Percentiles rank a stretch among this genome's conserved stretches.
Conservation (phyloP, 139 green algal species). For the Volvox reticuliferus region DNA sequence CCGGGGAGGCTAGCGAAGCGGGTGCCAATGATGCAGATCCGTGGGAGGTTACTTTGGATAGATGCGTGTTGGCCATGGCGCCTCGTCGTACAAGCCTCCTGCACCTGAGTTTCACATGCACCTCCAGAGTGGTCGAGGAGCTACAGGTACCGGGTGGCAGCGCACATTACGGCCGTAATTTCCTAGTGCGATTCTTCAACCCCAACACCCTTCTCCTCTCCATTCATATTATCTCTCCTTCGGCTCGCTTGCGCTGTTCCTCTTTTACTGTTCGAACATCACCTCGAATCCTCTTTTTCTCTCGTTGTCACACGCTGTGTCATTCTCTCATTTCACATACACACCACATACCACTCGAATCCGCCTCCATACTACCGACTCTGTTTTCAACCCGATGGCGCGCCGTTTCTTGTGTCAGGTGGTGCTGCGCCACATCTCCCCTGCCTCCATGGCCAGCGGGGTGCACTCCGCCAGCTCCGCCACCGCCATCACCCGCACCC, state of each 20-base stretch:
- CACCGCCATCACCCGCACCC: neutral
- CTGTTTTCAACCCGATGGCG: no score
- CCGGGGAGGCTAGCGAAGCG: neutral
- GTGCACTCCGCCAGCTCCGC: neutral
- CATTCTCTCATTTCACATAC: no score
- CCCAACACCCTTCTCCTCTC: no score
- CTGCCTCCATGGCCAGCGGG: conserved; percentile 9
- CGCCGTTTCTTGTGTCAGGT: neutral
- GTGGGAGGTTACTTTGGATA: neutral
- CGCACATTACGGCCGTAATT: neutral
- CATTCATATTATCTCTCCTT: no score
- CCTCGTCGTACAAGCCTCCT: neutral
- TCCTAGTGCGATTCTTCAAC: no score
- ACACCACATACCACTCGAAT: neutral
- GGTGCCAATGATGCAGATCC: neutral
- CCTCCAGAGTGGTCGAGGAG: neutral
- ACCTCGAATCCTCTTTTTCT: neutral
- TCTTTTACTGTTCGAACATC: no score
- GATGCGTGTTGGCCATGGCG: neutral
- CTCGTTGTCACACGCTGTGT: neutral
- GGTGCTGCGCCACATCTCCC: conserved; percentile 18
- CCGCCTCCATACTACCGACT: neutral
- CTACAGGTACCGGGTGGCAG: neutral
- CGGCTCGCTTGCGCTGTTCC: no score
- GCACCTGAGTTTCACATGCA: neutral